Conservation (phyloP, 108 stramenopile genomes). For the Nannochloropsis gaditana region DNA sequence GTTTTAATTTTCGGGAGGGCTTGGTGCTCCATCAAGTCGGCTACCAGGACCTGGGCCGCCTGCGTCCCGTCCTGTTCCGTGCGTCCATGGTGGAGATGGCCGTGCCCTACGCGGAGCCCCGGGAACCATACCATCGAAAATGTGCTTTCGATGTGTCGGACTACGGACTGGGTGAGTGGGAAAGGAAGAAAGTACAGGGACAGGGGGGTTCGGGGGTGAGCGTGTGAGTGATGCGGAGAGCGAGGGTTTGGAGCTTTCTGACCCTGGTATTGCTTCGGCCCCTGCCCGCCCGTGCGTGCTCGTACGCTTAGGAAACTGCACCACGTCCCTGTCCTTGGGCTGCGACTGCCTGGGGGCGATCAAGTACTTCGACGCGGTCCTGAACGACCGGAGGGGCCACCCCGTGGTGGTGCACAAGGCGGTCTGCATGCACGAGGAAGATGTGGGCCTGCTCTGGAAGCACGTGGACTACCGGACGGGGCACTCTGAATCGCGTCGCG, state of each 20-base stretch:
- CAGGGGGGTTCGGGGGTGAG: too few species aligned
- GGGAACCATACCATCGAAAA: slow-evolving; percentile 58
- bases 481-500: slow-evolving; percentile 62
- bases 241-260: too few species aligned
- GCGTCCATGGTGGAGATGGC: slow-evolving; percentile 66
- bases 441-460: slow-evolving; percentile 64
- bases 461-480: slow-evolving; percentile 70
- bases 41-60: slow-evolving; percentile 49
- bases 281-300: neutral
- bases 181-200: neutral
- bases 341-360: slow-evolving; percentile 69
- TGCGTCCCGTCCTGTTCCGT: slow-evolving; percentile 54
- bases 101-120: slow-evolving; percentile 64
- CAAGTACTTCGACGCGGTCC: slow-evolving; percentile 64
- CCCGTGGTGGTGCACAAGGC: slow-evolving; percentile 54
- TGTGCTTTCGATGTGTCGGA: slow-evolving; percentile 62
- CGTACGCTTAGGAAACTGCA: slow-evolving; percentile 53
- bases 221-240: too few species aligned
- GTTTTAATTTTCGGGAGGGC: slow-evolving; percentile 66
- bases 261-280: neutral
- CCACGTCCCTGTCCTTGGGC: slow-evolving; percentile 61
- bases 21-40: slow-evolving; percentile 59
- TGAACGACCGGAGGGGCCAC: slow-evolving; percentile 53
- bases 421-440: slow-evolving; percentile 73
- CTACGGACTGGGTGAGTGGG: slow-evolving; percentile 34